phyloP scores from a whole-genome alignment of 1,284 basidiomycete genomes.

The Malassezia arunalokei region DNA sequence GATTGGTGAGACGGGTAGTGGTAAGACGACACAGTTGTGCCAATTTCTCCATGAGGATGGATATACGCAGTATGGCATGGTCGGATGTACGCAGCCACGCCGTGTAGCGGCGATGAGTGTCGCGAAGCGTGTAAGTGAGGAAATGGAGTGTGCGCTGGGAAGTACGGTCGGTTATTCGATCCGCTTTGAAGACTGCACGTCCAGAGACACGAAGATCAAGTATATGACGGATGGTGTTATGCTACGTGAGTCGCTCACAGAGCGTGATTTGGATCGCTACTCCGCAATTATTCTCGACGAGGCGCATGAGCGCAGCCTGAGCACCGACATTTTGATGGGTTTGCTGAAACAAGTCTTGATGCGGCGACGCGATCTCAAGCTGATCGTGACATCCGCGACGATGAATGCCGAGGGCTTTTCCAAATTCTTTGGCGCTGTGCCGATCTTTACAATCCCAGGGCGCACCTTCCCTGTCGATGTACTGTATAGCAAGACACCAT shows the following conservation, averaged over 20 bases:
- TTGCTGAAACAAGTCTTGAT: constrained; percentile 81
- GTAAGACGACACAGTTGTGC: constrained; percentile 82
- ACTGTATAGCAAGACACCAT: constrained; percentile 88
- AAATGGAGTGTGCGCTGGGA: constrained; percentile 69
- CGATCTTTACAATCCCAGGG: constrained; percentile 91
- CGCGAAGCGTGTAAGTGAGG: constrained; percentile 94
- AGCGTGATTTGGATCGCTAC: constrained; percentile 86
- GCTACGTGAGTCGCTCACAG: constrained; percentile 84
- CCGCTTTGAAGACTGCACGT: constrained; percentile 93
- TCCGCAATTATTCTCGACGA: constrained; percentile 93
- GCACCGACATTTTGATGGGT: constrained; percentile 95
- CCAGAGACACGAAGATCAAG: constrained; percentile 82
- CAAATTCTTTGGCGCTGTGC: constrained; percentile 81
- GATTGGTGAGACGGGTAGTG: constrained; percentile 88
- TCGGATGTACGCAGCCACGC: constrained; percentile 91
- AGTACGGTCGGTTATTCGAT: constrained; percentile 86
- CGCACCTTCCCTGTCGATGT: constrained; percentile 97
- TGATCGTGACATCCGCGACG: constrained; percentile 95
- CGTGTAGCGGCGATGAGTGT: constrained; percentile 98
- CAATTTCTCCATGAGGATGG: constrained; percentile 94
- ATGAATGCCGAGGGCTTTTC: constrained; percentile 99
- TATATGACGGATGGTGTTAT: constrained; percentile 93
- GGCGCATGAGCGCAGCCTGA: constrained; percentile 88
- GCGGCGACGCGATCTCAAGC: constrained; percentile 75
- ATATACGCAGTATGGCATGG: constrained; percentile 71